Evolutionary conservation across 768 basidiomycete genomes (phyloP), one percentile per base, ranked within the genome.

Genomic region (Cyclocybe aegerita): DNA sequence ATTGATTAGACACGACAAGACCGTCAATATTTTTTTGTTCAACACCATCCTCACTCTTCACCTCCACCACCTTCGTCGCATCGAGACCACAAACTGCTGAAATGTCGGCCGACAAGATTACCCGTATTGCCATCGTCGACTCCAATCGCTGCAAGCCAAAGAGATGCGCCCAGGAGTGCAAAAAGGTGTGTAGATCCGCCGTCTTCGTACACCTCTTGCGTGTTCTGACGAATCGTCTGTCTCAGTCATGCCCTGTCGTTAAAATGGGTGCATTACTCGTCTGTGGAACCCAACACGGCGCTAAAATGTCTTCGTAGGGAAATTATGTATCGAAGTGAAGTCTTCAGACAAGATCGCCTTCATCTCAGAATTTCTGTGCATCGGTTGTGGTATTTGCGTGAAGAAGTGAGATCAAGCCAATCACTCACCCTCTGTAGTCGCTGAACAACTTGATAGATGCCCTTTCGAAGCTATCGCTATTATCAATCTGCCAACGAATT

Each of bases 381-480:
- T 99, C 54, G 97, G 97, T 61, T 99, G 97, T 70, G 97, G 97
- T 90, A 98, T 99, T 64, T 99, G 97, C 68, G 95, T 98, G 32
- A 98, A 98, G 75, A 99, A 98, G 96, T 97, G 64, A 66, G 88
- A 73, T 31, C 46, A 17, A 49, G 29, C 11, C 39, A 0, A 29
- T 32, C 38, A 10, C 23, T 17, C 14, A 16, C 15, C 23, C 36
- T 46, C 30, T 30, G 9, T 55, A 17, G 47, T 41, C 34, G 40
- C 9, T 36, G 35, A 34, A 16, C 41, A 32, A 16, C 35, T 7
- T 34, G 36, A 3, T 57, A 98, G 96, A 72, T 99, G 97, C 65
- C 97, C 97, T 23, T 99, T 99, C 64, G 97, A 99, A 74, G 97
- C 97, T 52, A 98, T 99, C 66, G 82, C 90, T 40, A 98, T 99